These are phyloP conservation scores for Pinus albicaulis DNA, from an alignment of 75 land plant genomes.

Conservation along the genomic window DNA sequence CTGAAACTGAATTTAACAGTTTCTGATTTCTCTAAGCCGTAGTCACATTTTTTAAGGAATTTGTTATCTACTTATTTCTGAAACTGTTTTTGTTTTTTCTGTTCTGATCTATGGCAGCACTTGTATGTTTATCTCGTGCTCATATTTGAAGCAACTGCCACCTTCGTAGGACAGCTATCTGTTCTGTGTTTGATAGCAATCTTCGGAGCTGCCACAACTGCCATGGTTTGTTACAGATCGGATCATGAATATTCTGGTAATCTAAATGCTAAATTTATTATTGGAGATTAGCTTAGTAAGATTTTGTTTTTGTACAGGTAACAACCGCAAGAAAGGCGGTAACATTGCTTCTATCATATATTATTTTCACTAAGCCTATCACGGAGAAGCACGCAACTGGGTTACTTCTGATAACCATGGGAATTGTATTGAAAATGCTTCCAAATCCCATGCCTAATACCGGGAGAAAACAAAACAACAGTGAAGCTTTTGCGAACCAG, in stretches of 20 bases:
- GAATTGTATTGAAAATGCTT: conserved; percentile 70
- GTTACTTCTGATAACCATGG: conserved; percentile 81
- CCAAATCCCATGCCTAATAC: conserved; percentile 40
- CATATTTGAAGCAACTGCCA: conserved; percentile 91
- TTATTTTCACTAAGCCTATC: conserved; percentile 93
- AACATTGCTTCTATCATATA: conserved; percentile 82
- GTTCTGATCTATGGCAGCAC: conserved; percentile 46
- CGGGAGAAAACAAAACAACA: neutral
- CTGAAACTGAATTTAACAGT: neutral
- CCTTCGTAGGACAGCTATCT: conserved; percentile 89
- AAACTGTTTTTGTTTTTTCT: conserved; percentile 7
- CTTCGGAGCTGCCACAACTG: conserved; percentile 96
- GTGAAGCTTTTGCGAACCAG: neutral
- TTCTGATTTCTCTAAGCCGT: neutral
- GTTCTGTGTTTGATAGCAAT: conserved; percentile 91
- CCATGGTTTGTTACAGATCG: conserved; percentile 58
- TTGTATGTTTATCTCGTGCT: conserved; percentile 81
- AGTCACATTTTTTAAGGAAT: neutral
- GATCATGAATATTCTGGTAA: neutral
- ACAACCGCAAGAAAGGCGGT: conserved; percentile 96
- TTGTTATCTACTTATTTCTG: neutral
- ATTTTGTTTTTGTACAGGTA: conserved; percentile 40
- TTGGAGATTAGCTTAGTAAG: neutral
- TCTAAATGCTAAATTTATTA: no score
- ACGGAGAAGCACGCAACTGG: conserved; percentile 85